Conservation (phyloP, 2,329 filamentous ascomycete genomes). For the Cadophora sp. region DNA sequence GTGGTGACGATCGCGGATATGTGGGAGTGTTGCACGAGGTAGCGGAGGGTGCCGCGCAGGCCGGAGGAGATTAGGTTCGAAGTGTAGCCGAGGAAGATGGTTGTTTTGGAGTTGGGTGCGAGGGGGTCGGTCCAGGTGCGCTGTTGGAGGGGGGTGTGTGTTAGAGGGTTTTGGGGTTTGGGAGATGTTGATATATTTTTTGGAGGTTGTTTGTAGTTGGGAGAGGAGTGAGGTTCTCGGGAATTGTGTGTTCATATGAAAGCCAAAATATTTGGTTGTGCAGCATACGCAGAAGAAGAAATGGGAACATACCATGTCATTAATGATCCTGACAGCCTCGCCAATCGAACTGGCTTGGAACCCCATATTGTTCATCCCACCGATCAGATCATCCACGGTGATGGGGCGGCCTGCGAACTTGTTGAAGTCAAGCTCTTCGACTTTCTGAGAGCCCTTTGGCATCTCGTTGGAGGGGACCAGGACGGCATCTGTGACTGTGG, state of each 20-base stretch:
- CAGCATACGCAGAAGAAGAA: too few relatives aligned
- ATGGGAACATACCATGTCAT: constrained; percentile 77
- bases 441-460: constrained; percentile 77
- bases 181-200: too few relatives aligned
- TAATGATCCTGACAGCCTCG: constrained; percentile 89
- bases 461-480: constrained; percentile 84
- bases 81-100: constrained; percentile 97
- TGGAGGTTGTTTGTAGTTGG: too few relatives aligned
- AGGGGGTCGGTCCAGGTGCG: constrained; percentile 81
- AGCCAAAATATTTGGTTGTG: too few relatives aligned
- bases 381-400: constrained; percentile 83
- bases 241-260: too few relatives aligned
- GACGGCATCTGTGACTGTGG: constrained; percentile 78
- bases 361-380: constrained; percentile 85
- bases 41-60: constrained; percentile 87
- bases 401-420: constrained; percentile 75
- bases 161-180: constrained; percentile 18
- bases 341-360: constrained; percentile 83
- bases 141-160: constrained; percentile 52
- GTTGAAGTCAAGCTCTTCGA: constrained; percentile 93
- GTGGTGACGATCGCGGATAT: constrained; percentile 94
- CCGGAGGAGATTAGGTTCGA: constrained; percentile 98
- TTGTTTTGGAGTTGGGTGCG: constrained; percentile 79
- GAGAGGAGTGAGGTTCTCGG: constrained; percentile 33
- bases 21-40: constrained; percentile 90